Conservation (phyloP, 495 filamentous ascomycete genomes). For the Talaromyces liani region DNA sequence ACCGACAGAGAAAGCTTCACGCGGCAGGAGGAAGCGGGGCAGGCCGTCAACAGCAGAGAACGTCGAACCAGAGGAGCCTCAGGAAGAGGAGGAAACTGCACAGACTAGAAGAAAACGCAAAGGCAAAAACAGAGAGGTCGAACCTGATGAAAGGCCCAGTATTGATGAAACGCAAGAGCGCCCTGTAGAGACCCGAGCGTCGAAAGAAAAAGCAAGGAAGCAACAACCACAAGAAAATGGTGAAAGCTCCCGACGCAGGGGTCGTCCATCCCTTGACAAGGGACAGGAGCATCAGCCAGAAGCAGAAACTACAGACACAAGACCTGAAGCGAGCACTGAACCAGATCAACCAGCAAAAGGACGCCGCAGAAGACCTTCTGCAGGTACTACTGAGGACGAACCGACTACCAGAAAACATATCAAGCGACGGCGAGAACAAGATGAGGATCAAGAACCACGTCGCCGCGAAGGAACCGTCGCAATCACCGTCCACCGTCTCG, state of each 20-base stretch:
- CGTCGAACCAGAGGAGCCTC: constrained; percentile 10
- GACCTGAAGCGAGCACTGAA: not conserved
- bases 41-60: constrained; percentile 14
- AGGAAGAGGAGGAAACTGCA: not conserved
- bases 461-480: constrained; percentile 36
- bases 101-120: not conserved
- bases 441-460: constrained; percentile 20
- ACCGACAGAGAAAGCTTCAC: not conserved
- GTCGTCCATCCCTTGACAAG: constrained; percentile 7
- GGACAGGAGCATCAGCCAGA: not conserved
- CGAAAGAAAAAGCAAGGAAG: not conserved
- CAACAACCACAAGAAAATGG: not conserved
- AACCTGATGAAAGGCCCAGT: not conserved
- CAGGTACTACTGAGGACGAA: not conserved
- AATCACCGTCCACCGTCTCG: constrained; percentile 38
- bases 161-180: not conserved
- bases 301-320: not conserved
- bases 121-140: not conserved
- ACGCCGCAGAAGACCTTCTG: not conserved
- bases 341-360: not conserved
- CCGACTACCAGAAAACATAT: not conserved
- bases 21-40: not conserved
- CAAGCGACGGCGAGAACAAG: not conserved
- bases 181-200: not conserved
- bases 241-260: constrained; percentile 1